phyloP scores from a whole-genome alignment of 2,329 filamentous ascomycete genomes.

The Botryotinia convoluta region DNA sequence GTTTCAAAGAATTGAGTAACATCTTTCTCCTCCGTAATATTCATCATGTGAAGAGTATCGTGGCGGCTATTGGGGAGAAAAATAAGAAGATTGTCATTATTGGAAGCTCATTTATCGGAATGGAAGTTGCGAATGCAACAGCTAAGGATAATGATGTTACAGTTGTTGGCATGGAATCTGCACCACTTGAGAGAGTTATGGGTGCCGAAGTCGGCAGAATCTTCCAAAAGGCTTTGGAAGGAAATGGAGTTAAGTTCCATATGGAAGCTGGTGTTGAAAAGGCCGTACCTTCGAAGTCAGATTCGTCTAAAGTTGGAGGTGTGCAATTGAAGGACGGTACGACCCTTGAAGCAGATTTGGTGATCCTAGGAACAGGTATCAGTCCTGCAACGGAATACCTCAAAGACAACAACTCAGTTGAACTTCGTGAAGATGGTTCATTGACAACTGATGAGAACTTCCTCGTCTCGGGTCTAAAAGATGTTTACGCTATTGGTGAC shows the following conservation, averaged over 20 bases:
- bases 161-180: slow-evolving; percentile 83
- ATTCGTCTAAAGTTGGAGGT: slow-evolving; percentile 71
- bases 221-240: slow-evolving; percentile 76
- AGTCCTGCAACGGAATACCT: slow-evolving; percentile 82
- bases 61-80: slow-evolving; percentile 74
- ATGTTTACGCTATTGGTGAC: slow-evolving; percentile 91
- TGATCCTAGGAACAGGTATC: slow-evolving; percentile 89
- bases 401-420: slow-evolving; percentile 64
- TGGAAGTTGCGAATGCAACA: slow-evolving; percentile 90
- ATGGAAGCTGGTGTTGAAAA: slow-evolving; percentile 79
- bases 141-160: slow-evolving; percentile 78
- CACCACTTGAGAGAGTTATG: slow-evolving; percentile 82
- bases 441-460: slow-evolving; percentile 78
- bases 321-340: slow-evolving; percentile 86
- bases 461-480: slow-evolving; percentile 68
- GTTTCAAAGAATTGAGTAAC: slow-evolving; percentile 82
- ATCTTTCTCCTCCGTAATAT: slow-evolving; percentile 81
- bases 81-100: slow-evolving; percentile 91
- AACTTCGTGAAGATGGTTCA: slow-evolving; percentile 81
- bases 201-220: slow-evolving; percentile 77
- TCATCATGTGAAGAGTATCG: slow-evolving; percentile 74
- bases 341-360: slow-evolving; percentile 78
- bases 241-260: slow-evolving; percentile 85
- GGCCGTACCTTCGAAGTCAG: slow-evolving; percentile 66
- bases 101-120: slow-evolving; percentile 94